Evolutionary conservation across 768 basidiomycete species (phyloP), one percentile per base, ranked within the genome.

Genomic region (Calocybe indica): DNA sequence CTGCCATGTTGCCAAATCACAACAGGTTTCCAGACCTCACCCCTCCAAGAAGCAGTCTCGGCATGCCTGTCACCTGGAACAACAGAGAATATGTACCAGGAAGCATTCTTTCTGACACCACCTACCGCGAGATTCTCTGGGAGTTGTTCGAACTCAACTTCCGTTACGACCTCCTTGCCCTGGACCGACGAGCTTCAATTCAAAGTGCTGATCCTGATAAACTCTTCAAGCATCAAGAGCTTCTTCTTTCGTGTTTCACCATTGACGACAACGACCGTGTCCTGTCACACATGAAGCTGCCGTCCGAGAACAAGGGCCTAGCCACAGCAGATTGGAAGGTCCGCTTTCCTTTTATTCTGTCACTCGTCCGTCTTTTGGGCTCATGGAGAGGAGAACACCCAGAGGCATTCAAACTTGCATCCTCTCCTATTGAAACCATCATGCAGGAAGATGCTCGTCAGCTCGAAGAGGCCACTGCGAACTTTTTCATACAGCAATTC

Each of bases 111-210:
- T 11, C 11, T 14, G 36, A 11, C 14, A 11, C 11, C 11, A 37
- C 14, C 36, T 37, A 11, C 36, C 36, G 36, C 11, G 40, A 55
- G 14, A 37, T 62, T 34, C 22, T 59, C 6, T 60, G 52, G 54
- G 50, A 59, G 38, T 15, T 60, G 0, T 46, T 45, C 3, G 52
- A 62, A 31, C 49, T 55, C 9, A 54, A 53, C 13, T 62, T 59
- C 37, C 15, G 43, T 2, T 57, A 51, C 36, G 53, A 61, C 28
- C 45, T 62, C 7, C 41, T 49, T 10, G 51, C 56, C 7, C 54
- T 63, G 1, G 47, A 63, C 22, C 38, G 33, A 2, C 34, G 48
- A 8, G 54, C 52, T 3, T n/a, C 43, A 11, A 33, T 9, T 28
- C 5, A 15, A n/a, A 14, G 28, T 12, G 31, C 7, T 3, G n/a